A percentile compares a stretch with the other conserved stretches of the same genome.
Evolutionary conservation across 2,329 filamentous ascomycete species (phyloP).

Genomic region (Rugonectria rugulosa): DNA sequence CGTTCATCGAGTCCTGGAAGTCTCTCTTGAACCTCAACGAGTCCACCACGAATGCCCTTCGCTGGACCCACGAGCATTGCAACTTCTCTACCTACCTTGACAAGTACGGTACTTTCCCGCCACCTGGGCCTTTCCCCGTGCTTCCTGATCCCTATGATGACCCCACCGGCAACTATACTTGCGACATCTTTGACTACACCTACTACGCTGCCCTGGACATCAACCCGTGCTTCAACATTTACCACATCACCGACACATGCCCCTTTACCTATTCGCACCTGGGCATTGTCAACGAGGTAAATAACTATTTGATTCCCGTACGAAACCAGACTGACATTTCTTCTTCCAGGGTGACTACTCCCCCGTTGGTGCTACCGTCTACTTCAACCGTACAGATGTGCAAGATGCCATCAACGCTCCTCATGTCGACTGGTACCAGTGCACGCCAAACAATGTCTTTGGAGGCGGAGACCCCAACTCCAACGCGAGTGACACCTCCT

Average conservation of each 20-base stretch:
- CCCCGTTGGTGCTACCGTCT: conserved; percentile 67
- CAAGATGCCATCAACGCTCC: conserved; percentile 74
- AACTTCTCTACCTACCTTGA: conserved; percentile 68
- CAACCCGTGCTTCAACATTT: conserved; percentile 84
- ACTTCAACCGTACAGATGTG: conserved; percentile 76
- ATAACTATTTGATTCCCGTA: no score
- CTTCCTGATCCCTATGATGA: conserved; percentile 38
- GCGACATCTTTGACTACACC: conserved; percentile 66
- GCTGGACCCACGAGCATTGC: conserved; percentile 61
- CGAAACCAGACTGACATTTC: rapidly evolving
- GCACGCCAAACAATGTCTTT: conserved; percentile 37
- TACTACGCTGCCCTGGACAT: conserved; percentile 58
- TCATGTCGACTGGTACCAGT: conserved; percentile 39
- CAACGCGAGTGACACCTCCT: conserved; percentile 26
- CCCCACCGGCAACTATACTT: conserved; percentile 51
- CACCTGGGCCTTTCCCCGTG: conserved; percentile 62
- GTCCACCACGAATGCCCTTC: conserved; percentile 60
- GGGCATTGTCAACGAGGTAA: conserved; percentile 66
- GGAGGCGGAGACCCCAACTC: conserved; percentile 32
- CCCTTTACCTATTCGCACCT: conserved; percentile 74
- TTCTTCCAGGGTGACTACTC: conserved; percentile 60
- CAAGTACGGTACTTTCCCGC: conserved; percentile 73
- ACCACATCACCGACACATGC: conserved; percentile 76
- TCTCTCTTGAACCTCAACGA: conserved; percentile 71
- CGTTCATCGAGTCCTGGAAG: conserved; percentile 68